These are phyloP conservation scores for Cercospora janseana DNA, from an alignment of 2,329 filamentous ascomycete genomes.

Conservation along the genomic window DNA sequence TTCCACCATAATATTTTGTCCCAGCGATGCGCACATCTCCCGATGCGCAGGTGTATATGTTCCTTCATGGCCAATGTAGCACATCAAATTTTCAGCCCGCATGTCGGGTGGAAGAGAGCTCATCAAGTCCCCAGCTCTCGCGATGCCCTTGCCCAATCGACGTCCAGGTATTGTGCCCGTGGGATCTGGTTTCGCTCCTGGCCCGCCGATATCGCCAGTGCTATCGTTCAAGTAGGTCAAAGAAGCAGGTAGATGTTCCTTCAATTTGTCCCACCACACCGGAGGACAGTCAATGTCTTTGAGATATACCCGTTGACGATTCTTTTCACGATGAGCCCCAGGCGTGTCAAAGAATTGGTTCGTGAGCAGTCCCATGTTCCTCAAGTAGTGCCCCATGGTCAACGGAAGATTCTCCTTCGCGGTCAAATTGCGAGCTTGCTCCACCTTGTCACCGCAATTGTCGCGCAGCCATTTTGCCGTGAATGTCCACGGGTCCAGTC, in stretches of 20 bases:
- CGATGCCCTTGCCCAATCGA: conserved; percentile 57
- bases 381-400: conserved; percentile 85
- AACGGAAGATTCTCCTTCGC: conserved; percentile 73
- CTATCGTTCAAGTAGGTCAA: conserved; percentile 89
- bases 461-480: conserved; percentile 75
- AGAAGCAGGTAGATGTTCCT: conserved; percentile 72
- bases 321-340: conserved; percentile 73
- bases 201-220: conserved; percentile 57
- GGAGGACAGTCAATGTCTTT: conserved; percentile 95
- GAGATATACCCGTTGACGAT: conserved; percentile 82
- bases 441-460: conserved; percentile 76
- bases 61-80: conserved; percentile 94
- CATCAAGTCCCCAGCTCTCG: conserved; percentile 87
- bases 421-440: conserved; percentile 78
- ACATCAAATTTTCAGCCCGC: conserved; percentile 96
- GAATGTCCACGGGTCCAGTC: conserved; percentile 75
- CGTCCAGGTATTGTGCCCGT: conserved; percentile 43
- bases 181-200: conserved; percentile 53
- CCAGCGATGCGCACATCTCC: conserved; percentile 95
- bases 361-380: conserved; percentile 78
- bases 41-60: conserved; percentile 93
- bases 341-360: conserved; percentile 71
- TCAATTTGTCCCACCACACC: conserved; percentile 79
- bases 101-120: conserved; percentile 81
- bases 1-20: conserved; percentile 98